These are phyloP conservation scores for Lichtheimia hyalospora DNA, from an alignment of 371 early-diverging fungal species.

Conservation along the genomic window DNA sequence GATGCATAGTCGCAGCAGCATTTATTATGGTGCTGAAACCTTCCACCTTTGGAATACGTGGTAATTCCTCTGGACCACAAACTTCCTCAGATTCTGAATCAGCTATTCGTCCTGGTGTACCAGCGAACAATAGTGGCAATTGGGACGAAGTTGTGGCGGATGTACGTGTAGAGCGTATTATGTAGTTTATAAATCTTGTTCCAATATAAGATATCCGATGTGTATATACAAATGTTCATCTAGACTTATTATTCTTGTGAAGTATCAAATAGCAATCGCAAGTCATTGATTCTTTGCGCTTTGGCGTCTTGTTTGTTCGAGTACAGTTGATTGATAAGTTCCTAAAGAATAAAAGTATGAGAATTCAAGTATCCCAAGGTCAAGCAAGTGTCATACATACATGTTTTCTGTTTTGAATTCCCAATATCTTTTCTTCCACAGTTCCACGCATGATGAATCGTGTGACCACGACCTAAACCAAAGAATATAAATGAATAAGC, in stretches of 20 bases:
- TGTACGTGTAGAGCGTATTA: conserved; percentile 1
- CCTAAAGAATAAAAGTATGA: too few relatives aligned
- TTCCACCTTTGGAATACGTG: conserved; percentile 30
- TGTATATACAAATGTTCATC: too few relatives aligned
- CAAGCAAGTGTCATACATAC: conserved; percentile 19
- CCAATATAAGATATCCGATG: too few relatives aligned
- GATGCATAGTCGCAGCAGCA: conserved; percentile 24
- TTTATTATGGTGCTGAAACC: conserved; percentile 40
- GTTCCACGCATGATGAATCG: conserved; percentile 57
- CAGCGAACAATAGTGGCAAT: conserved; percentile 30
- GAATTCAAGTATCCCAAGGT: too few relatives aligned
- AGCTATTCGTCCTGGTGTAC: conserved; percentile 43
- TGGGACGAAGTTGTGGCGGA: conserved; percentile 38
- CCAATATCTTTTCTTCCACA: conserved; percentile 69
- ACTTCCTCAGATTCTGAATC: conserved; percentile 26
- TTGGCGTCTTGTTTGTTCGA: conserved; percentile 49
- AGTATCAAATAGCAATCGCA: conserved; percentile 42
- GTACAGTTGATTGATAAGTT: conserved; percentile 51
- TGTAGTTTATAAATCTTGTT: too few relatives aligned
- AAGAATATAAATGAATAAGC: neutral
- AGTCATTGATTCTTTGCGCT: conserved; percentile 48
- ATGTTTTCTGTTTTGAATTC: conserved; percentile 60
- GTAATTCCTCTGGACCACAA: conserved; percentile 24
- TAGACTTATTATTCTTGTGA: neutral
- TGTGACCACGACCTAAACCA: conserved; percentile 52